Conservation (phyloP, 768 basidiomycete genomes). For the Leccinum rimulosum region DNA sequence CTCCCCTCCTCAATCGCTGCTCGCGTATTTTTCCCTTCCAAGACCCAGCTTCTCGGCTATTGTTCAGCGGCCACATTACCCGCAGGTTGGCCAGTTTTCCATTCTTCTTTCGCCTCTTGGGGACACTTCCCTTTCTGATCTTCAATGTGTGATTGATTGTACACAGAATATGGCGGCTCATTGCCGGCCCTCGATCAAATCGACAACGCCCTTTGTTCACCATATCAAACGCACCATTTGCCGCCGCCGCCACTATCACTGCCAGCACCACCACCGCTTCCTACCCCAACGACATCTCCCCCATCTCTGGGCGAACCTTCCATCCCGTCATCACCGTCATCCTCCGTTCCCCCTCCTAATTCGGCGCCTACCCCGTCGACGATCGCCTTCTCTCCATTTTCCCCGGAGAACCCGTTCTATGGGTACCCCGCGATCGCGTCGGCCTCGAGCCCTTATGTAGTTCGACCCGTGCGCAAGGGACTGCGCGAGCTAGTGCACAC, state of each 20-base stretch:
- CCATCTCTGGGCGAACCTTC: neutral
- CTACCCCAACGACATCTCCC: neutral
- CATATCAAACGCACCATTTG: conserved; percentile 4
- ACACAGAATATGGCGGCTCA: conserved; percentile 65
- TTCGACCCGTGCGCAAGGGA: conserved; percentile 62
- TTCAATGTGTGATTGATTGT: neutral
- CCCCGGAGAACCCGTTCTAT: conserved; percentile 68
- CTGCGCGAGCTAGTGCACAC: conserved; percentile 68
- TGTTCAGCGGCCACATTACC: conserved; percentile 55
- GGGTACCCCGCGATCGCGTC: conserved; percentile 56
- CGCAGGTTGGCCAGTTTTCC: conserved; percentile 33
- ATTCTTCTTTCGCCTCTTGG: neutral
- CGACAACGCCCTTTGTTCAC: conserved; percentile 44
- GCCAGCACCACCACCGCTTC: no score
- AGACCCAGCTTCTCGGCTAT: conserved; percentile 51
- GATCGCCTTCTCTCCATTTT: conserved; percentile 47
- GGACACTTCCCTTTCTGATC: conserved; percentile 7
- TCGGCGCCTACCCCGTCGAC: conserved; percentile 7
- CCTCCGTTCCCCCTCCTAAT: neutral
- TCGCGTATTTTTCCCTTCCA: conserved; percentile 65
- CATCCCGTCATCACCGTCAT: neutral
- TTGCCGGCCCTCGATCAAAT: conserved; percentile 51
- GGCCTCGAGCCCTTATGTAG: conserved; percentile 34
- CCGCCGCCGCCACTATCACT: conserved; percentile 7
- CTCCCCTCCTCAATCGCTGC: conserved; percentile 59